Evolutionary conservation across 1,284 basidiomycete species (phyloP).

Genomic region (Cystobasidiaceae sp.): DNA sequence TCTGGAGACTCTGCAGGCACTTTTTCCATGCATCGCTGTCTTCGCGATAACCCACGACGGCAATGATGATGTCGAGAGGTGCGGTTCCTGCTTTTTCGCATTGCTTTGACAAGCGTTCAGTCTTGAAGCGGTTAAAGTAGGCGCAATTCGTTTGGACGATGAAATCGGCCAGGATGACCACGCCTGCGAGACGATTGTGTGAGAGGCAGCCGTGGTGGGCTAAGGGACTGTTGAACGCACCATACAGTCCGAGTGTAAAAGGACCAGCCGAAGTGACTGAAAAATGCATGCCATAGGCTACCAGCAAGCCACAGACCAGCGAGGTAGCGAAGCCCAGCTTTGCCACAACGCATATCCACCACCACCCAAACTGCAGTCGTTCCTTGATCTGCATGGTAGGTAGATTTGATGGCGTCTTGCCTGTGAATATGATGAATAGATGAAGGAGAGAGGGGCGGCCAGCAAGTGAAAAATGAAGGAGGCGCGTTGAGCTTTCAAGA

Average conservation of each 20-base stretch:
- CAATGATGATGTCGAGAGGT: slow-evolving; percentile 10
- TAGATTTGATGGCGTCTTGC: neutral
- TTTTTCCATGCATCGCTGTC: slow-evolving; percentile 13
- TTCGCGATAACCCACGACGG: slow-evolving; percentile 6
- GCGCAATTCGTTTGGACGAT: slow-evolving; percentile 2
- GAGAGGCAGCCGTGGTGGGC: too few relatives aligned
- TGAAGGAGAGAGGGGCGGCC: neutral
- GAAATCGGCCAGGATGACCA: slow-evolving; percentile 9
- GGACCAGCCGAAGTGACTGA: slow-evolving; percentile 4
- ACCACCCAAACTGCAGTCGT: neutral
- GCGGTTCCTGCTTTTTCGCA: slow-evolving; percentile 5
- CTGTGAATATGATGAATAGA: neutral
- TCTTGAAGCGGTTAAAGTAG: neutral
- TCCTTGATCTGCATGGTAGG: neutral
- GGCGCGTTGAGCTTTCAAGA: neutral
- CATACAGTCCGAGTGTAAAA: slow-evolving; percentile 2
- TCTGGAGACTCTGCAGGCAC: slow-evolving; percentile 9
- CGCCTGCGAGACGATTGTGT: neutral
- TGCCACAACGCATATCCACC: slow-evolving; percentile 9
- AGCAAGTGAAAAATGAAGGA: neutral
- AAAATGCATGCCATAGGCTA: slow-evolving; percentile 2
- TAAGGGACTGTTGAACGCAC: neutral
- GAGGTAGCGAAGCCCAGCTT: slow-evolving; percentile 5
- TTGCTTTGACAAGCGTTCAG: neutral
- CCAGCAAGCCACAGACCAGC: slow-evolving; percentile 1